Evolutionary conservation across 805 yeast species (phyloP), one percentile per base, ranked within the genome.

Genomic region (Ogataea thermomethanolica): DNA sequence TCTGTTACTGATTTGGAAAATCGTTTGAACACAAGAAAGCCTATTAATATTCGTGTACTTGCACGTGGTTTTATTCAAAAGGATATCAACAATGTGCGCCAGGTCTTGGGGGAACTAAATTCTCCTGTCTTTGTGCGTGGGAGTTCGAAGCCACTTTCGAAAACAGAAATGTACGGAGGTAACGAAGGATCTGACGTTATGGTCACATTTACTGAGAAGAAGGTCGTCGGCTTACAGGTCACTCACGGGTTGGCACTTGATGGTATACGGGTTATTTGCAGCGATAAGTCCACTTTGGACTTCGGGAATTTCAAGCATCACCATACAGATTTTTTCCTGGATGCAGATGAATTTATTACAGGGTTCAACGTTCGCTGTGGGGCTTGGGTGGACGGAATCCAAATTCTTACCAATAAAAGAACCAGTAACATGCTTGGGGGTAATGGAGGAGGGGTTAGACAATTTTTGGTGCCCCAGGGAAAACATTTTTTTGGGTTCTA

Each of bases 381-480:
- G 8, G 79, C 71, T 1, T 93, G 98, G 97, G 69, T 93, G 5
- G 98, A 93, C 67, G 96, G 83, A 1, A 66, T 87, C 15, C 93
- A 85, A 56, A 65, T 93, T 25, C 69, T 79, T 13, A 84, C 95
- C 2, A 67, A 65, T 41, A 84, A 83, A 2, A 67, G 79, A 45
- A 52, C 66, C 1, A 74, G 83, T 28, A 71, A 70, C 2, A 62
- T 76, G 70, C 74, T 67, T 49, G 97, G 97, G 10, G 84, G 84
- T 35, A 57, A 65, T 1, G 69, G 70, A 7, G 97, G 97, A 6
- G 73, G 82, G 3, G 56, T 71, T 7, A 74, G 78, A 25, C 70
- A 71, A 13, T 62, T 89, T 29, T 64, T 65, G n/a, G 70, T 84
- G 0, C 97, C 97, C 0, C 57, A 63, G 3, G 86, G 84, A 0